phyloP scores from a whole-genome alignment of 2,329 filamentous ascomycete species.

The Epichloe bromicola region DNA sequence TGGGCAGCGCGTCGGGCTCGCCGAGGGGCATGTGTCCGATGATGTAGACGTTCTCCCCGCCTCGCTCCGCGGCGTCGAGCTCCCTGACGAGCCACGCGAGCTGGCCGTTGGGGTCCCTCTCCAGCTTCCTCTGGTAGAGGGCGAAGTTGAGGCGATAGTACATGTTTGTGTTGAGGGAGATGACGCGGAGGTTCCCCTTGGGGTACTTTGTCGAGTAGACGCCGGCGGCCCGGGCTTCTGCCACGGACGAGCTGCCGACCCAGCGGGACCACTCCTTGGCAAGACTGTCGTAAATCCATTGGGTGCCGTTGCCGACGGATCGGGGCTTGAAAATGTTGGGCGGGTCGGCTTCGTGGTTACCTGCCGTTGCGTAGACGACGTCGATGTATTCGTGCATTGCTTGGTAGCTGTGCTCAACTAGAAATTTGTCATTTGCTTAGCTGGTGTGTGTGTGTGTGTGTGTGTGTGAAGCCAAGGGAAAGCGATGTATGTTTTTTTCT shows the following conservation, averaged over 20 bases:
- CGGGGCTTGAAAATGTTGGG: constrained; percentile 36
- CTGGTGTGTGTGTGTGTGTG: too few relatives aligned
- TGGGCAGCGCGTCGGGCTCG: constrained; percentile 33
- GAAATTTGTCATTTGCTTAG: background rate
- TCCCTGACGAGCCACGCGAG: constrained; percentile 39
- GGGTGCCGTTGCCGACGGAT: constrained; percentile 24
- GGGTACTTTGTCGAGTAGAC: constrained; percentile 35
- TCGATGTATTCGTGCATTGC: constrained; percentile 30
- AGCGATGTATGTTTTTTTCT: too few relatives aligned
- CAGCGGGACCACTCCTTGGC: constrained; percentile 33
- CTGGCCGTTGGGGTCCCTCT: constrained; percentile 35
- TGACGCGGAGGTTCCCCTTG: constrained; percentile 36
- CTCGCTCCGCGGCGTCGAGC: constrained; percentile 37
- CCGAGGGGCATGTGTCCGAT: constrained; percentile 44
- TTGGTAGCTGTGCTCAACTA: constrained; percentile 32
- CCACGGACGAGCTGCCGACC: constrained; percentile 23
- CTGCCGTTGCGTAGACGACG: constrained; percentile 37
- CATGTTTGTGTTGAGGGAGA: constrained; percentile 47
- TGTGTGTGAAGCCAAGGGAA: too few relatives aligned
- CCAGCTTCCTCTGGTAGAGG: constrained; percentile 36
- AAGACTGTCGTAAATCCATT: constrained; percentile 41
- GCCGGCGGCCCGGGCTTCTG: constrained; percentile 27
- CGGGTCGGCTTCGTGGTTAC: constrained; percentile 44
- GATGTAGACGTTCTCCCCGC: constrained; percentile 39
- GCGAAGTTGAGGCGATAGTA: constrained; percentile 47